Base-by-base conservation (phyloP, 768 basidiomycete species). In the Amanita pseudoporphyria region DNA sequence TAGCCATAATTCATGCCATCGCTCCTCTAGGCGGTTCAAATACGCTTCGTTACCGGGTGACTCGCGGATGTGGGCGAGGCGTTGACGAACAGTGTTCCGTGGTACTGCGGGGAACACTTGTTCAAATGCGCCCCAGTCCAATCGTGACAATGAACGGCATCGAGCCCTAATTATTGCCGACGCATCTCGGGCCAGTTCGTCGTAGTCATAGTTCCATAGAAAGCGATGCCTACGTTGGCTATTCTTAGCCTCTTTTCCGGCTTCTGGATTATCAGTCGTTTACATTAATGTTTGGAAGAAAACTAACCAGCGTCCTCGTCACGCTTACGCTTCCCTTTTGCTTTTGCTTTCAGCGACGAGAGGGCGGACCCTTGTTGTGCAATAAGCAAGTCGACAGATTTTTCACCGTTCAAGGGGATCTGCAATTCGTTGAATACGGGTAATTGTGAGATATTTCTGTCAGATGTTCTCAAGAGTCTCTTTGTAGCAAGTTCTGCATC, bases 171-270 rank as follows among this genome's bases (percentile, higher is more conserved):
- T 78, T 54, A 98, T 82, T 9, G 79, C 84, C 40, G 81, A 82
- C 0, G 84, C 84, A 59, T 98, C 95, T 47, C 85, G 78, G 21
- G 85, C 83, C 33, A 93, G 75, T 53, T 98, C 95, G 49, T 97
- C 92, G 49, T 83, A 90, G 44, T 94, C 88, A 35, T 75, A 65
- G 48, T 78, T 88, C 92, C 91, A 98, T 42, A 79, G 78, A 60
- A 91, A 90, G 48, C 83, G 73, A 42, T 81, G 76, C 14, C 87
- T 74, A 46, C 84, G 71, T 39, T 58, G 56, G 13, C 58, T 47
- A 19, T 58, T 58, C 35, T 51, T 58, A 41, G 60, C 60, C 13
- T 56, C 51, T 30, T 59, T 49, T 28, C 40, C 45, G 21, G 51
- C 24, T 51, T 22, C n/a, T 1, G 9, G 26, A 35, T 3, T 16